Evolutionary conservation across 129 eudicot genomes (phyloP).

Genomic region (Artemisia tridentata): DNA sequence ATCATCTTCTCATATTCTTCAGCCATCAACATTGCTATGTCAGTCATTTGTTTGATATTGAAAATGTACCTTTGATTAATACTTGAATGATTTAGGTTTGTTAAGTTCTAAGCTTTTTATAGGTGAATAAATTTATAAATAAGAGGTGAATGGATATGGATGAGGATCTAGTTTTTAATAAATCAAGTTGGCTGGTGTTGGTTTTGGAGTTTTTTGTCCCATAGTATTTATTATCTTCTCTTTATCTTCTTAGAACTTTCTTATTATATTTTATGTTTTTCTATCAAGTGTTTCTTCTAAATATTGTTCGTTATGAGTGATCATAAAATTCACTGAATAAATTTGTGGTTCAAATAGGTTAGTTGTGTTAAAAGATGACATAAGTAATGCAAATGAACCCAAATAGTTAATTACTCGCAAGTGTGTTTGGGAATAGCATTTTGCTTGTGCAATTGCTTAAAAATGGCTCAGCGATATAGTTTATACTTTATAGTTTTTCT

Average conservation of each 20-base stretch:
- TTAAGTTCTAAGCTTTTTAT: not conserved
- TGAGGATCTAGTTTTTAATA: not conserved
- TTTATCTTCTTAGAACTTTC: not conserved
- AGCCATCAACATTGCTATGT: constrained; percentile 29
- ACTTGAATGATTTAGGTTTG: not conserved
- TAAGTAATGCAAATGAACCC: no score
- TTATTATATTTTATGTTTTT: not conserved
- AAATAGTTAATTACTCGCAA: no score
- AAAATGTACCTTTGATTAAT: not conserved
- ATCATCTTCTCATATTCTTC: constrained; percentile 30
- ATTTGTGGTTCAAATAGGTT: no score
- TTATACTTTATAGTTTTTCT: no score
- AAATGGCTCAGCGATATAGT: no score
- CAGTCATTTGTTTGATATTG: constrained; percentile 5
- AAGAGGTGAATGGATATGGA: constrained; percentile 15
- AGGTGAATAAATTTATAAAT: not conserved
- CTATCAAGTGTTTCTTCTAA: not conserved
- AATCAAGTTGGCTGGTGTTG: not conserved
- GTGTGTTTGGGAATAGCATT: no score
- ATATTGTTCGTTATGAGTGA: no score
- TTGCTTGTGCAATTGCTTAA: no score
- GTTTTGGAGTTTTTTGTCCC: constrained; percentile 1
- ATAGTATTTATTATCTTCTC: not conserved
- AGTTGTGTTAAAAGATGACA: no score
- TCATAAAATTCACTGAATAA: no score